phyloP scores from a whole-genome alignment of 78 protist genomes.

The Parvularia atlantis region DNA sequence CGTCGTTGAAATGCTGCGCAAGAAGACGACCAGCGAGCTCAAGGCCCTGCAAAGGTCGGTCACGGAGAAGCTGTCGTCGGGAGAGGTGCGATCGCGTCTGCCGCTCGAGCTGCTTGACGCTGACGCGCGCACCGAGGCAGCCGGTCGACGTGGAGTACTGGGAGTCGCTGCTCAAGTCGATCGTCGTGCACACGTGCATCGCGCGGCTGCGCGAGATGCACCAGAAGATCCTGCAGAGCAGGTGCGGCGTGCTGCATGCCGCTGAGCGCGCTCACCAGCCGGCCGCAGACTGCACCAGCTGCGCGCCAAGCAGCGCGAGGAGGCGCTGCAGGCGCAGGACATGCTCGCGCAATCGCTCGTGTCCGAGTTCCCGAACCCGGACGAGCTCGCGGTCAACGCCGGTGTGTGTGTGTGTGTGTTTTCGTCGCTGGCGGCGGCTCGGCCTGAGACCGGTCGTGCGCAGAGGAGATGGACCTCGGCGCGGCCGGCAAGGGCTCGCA shows the following conservation, averaged over 20 bases:
- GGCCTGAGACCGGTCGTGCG: too few relatives aligned
- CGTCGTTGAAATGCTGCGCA: conserved; percentile 8
- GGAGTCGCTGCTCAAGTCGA: conserved; percentile 48
- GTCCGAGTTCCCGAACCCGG: not conserved
- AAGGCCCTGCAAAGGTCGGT: conserved; percentile 27
- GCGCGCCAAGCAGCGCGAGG: not conserved
- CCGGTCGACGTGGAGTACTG: conserved; percentile 71
- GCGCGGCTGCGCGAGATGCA: conserved; percentile 20
- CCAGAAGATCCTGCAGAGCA: not conserved
- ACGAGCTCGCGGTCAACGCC: not conserved
- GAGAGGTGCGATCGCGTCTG: too few relatives aligned
- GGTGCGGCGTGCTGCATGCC: not conserved
- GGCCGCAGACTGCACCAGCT: not conserved
- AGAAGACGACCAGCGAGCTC: conserved; percentile 49
- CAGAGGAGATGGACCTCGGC: too few relatives aligned
- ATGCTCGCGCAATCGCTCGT: not conserved
- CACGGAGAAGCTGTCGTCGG: not conserved
- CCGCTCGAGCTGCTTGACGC: too few relatives aligned
- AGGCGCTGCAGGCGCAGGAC: not conserved
- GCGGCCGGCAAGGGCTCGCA: too few relatives aligned
- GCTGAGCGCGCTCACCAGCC: not conserved
- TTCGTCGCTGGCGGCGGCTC: not conserved
- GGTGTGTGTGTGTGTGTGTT: not conserved
- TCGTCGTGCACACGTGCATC: conserved; percentile 14
- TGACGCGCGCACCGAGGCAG: conserved; percentile 13